phyloP scores from a whole-genome alignment of 2,329 filamentous ascomycete species.

The Cladosporium cucumerinum region DNA sequence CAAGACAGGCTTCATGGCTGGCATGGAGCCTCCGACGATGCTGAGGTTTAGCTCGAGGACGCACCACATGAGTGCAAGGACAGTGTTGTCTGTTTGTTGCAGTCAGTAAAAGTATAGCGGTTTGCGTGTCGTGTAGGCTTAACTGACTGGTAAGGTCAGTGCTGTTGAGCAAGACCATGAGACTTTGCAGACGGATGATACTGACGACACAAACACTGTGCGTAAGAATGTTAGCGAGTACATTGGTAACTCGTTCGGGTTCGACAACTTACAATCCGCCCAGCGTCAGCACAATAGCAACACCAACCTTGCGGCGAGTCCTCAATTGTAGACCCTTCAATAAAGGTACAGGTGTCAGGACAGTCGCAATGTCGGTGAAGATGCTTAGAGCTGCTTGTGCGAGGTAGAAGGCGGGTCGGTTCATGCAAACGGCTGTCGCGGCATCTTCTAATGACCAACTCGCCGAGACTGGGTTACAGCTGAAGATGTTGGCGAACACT shows the following conservation, averaged over 20 bases:
- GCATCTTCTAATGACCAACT: slow-evolving; percentile 2
- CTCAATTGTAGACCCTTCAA: background rate
- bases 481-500: slow-evolving; percentile 13
- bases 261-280: slow-evolving; percentile 12
- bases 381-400: slow-evolving; percentile 13
- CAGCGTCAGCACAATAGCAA: slow-evolving; percentile 10
- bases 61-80: slow-evolving; percentile 13
- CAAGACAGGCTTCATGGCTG: slow-evolving; percentile 12
- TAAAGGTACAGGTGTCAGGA: slow-evolving; percentile 1
- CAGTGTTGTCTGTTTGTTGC: background rate
- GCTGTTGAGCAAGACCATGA: slow-evolving; percentile 7
- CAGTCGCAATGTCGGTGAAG: slow-evolving; percentile 11
- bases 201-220: slow-evolving; percentile 14
- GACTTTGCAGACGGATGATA: slow-evolving; percentile 12
- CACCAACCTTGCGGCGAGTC: slow-evolving; percentile 11
- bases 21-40: slow-evolving; percentile 13
- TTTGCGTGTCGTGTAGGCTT: background rate
- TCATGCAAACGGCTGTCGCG: slow-evolving; percentile 5
- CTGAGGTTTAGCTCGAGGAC: slow-evolving; percentile 13
- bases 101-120: background rate
- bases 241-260: too few species aligned
- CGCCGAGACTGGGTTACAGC: slow-evolving; percentile 10
- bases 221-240: background rate
- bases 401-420: slow-evolving; percentile 10
- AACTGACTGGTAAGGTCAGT: slow-evolving; percentile 6